Conservation (phyloP, 768 basidiomycete species). For the Podaxis sp. region DNA sequence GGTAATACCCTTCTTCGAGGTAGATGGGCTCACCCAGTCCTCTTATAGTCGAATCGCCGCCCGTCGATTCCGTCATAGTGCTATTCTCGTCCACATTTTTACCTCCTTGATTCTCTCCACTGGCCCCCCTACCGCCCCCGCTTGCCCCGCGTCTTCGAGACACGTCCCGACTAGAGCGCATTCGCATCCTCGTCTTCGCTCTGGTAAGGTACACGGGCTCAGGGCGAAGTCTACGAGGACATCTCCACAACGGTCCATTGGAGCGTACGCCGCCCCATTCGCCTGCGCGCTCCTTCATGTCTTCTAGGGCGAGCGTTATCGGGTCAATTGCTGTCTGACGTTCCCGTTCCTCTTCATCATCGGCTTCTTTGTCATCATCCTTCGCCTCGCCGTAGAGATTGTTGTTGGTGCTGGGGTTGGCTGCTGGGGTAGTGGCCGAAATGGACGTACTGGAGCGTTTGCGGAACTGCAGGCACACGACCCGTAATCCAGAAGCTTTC, state of each 20-base stretch:
- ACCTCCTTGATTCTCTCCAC: background rate
- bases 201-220: constrained; percentile 8
- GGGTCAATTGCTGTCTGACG: constrained; percentile 5
- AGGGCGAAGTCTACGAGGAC: background rate
- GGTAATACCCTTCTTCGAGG: too few species aligned
- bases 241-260: constrained; percentile 6
- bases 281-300: constrained; percentile 7
- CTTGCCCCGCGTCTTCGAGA: background rate
- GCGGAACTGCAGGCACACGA: constrained; percentile 13
- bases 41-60: background rate
- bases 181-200: background rate
- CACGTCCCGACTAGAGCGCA: background rate
- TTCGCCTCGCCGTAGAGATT: background rate
- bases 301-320: background rate
- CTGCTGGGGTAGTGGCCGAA: background rate
- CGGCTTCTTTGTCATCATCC: background rate
- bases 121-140: background rate
- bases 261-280: constrained; percentile 10
- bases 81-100: background rate
- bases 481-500: constrained; percentile 9
- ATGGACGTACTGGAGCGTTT: background rate
- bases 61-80: background rate
- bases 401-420: background rate
- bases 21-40: background rate
- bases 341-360: background rate